These are phyloP conservation scores for Microstroma glucosiphilum DNA, from an alignment of 1,284 basidiomycete species.

Conservation along the genomic window DNA sequence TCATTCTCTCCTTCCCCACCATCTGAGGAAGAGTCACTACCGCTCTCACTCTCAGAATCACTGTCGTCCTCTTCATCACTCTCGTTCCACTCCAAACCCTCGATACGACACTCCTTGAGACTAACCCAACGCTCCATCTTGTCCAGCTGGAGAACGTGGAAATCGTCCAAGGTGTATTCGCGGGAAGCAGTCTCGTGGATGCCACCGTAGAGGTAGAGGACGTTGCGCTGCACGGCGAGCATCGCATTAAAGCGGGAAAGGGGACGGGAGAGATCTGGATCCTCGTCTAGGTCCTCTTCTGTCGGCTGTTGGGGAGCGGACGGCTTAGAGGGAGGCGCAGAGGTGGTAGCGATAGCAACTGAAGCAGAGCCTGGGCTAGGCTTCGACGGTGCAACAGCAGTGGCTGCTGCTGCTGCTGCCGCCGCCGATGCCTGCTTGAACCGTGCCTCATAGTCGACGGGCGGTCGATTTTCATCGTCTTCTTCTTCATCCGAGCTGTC, in stretches of 20 bases:
- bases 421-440: no score
- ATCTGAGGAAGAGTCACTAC: constrained; percentile 16
- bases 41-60: constrained; percentile 21
- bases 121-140: constrained; percentile 46
- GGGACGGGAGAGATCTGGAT: constrained; percentile 66
- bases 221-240: constrained; percentile 78
- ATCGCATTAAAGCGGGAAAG: constrained; percentile 83
- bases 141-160: constrained; percentile 47
- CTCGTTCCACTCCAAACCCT: constrained; percentile 46
- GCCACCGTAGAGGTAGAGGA: constrained; percentile 51
- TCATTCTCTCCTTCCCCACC: constrained; percentile 28
- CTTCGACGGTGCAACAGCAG: background rate
- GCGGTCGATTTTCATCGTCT: background rate
- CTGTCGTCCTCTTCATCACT: constrained; percentile 31
- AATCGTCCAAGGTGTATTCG: constrained; percentile 49
- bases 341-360: no score
- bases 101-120: constrained; percentile 46
- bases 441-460: background rate
- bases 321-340: constrained; percentile 16
- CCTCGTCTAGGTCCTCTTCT: constrained; percentile 47
- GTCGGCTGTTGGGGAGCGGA: constrained; percentile 5
- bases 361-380: background rate
- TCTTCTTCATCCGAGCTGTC: constrained; percentile 17
- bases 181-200: constrained; percentile 46
- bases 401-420: background rate